These are phyloP conservation scores for Candida xiaguanensis DNA, from an alignment of 805 yeast genomes.

Conservation along the genomic window DNA sequence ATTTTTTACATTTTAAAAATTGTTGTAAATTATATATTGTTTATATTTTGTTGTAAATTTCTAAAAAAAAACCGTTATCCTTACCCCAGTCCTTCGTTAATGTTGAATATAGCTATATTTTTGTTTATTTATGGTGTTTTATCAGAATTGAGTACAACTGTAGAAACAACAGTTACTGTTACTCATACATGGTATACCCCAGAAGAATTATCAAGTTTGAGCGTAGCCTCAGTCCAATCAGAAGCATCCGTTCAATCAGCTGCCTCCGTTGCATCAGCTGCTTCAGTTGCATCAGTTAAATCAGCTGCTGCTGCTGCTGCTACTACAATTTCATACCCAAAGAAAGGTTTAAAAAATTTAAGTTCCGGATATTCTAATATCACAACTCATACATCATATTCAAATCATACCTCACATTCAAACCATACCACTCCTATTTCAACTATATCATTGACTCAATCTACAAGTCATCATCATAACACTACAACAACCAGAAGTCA, in stretches of 20 bases:
- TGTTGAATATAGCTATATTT: constrained; percentile 4
- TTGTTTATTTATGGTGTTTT: constrained; percentile 14
- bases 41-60: not conserved
- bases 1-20: not conserved
- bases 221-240: constrained; percentile 16
- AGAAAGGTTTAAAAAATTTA: no score
- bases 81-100: constrained; percentile 18
- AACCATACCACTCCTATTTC: not conserved
- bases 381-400: constrained; percentile 1
- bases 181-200: constrained; percentile 47
- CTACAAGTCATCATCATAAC: not conserved
- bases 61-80: constrained; percentile 2
- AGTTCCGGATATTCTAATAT: no score
- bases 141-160: constrained; percentile 33
- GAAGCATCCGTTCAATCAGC: constrained; percentile 14
- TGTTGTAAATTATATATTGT: not conserved
- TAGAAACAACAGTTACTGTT: constrained; percentile 41
- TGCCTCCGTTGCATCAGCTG: constrained; percentile 13
- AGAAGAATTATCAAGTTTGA: constrained; percentile 35
- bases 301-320: constrained; percentile 6
- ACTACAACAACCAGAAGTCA: constrained; percentile 3
- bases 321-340: no score
- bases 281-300: constrained; percentile 9
- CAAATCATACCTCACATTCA: not conserved
- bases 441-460: not conserved